phyloP scores from a whole-genome alignment of 192 early-diverging fungal genomes.

The Coemansia interrupta region DNA sequence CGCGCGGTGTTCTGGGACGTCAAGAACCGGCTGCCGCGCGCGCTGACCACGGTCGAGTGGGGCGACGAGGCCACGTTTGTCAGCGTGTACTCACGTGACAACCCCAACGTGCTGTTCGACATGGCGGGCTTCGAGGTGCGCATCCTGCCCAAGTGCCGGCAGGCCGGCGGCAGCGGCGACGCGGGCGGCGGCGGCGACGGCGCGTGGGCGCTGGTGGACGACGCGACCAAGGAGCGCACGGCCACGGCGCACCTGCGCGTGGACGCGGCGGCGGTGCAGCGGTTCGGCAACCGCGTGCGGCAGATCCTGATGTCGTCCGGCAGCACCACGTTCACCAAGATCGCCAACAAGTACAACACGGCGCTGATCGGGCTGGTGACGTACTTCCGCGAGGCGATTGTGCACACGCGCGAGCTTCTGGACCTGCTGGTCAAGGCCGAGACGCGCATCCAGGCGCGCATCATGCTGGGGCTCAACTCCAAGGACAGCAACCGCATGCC shows the following conservation, averaged over 20 bases:
- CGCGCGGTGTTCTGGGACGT: slow-evolving; percentile 99
- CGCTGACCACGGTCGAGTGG: slow-evolving; percentile 97
- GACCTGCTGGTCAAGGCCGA: slow-evolving; percentile 97
- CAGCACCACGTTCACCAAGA: slow-evolving; percentile 96
- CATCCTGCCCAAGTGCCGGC: slow-evolving; percentile 89
- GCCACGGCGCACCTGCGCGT: slow-evolving; percentile 97
- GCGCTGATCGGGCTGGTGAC: slow-evolving; percentile 94
- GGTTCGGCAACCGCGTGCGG: slow-evolving; percentile 93
- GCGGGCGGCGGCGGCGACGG: slow-evolving; percentile 63
- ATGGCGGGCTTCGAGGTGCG: slow-evolving; percentile 92
- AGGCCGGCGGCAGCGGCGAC: slow-evolving; percentile 13
- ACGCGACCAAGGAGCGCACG: slow-evolving; percentile 95
- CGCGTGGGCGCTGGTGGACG: slow-evolving; percentile 95
- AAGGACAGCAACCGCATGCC: slow-evolving; percentile 99
- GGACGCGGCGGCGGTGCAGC: slow-evolving; percentile 86
- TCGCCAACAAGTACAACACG: slow-evolving; percentile 95
- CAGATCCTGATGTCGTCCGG: slow-evolving; percentile 98
- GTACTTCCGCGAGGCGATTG: slow-evolving; percentile 96
- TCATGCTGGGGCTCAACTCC: slow-evolving; percentile 98
- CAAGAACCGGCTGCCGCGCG: slow-evolving; percentile 94
- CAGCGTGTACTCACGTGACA: slow-evolving; percentile 94
- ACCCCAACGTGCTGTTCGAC: slow-evolving; percentile 93
- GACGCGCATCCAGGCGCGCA: slow-evolving; percentile 97
- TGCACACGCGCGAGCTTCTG: slow-evolving; percentile 93
- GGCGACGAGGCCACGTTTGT: slow-evolving; percentile 83